Conservation (phyloP, 176 grass and related monocot species). For the Poa pratensis region DNA sequence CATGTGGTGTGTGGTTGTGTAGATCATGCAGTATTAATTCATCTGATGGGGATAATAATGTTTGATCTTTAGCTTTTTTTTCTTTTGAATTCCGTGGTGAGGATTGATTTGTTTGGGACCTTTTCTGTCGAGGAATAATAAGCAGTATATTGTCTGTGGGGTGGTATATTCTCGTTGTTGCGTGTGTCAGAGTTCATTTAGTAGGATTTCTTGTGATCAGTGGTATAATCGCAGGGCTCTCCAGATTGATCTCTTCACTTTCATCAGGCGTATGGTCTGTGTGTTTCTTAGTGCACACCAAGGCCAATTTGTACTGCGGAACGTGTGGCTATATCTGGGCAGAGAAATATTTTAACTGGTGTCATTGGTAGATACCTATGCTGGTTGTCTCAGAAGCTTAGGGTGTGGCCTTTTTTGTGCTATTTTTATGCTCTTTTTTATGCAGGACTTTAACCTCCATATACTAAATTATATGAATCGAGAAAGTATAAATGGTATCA, state of each 20-base stretch:
- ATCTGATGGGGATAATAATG: slow-evolving; percentile 68
- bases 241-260: not conserved
- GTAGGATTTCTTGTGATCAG: not conserved
- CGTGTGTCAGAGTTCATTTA: not conserved
- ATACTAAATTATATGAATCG: too few species aligned
- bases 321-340: not conserved
- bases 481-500: too few species aligned
- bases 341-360: not conserved
- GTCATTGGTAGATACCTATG: too few species aligned
- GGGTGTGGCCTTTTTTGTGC: too few species aligned
- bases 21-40: slow-evolving; percentile 64
- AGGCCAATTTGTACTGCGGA: not conserved
- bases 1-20: slow-evolving; percentile 59
- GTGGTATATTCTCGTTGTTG: slow-evolving; percentile 44
- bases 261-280: not conserved
- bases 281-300: not conserved
- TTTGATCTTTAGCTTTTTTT: slow-evolving; percentile 28
- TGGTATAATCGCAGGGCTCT: not conserved
- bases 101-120: slow-evolving; percentile 66
- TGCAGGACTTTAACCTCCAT: too few species aligned
- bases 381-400: too few species aligned
- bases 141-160: slow-evolving; percentile 64
- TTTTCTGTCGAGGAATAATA: slow-evolving; percentile 61
- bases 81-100: slow-evolving; percentile 50
- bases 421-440: too few species aligned